phyloP scores from a whole-genome alignment of 2,329 filamentous ascomycete genomes.

The Hymenoscyphus albidus region DNA sequence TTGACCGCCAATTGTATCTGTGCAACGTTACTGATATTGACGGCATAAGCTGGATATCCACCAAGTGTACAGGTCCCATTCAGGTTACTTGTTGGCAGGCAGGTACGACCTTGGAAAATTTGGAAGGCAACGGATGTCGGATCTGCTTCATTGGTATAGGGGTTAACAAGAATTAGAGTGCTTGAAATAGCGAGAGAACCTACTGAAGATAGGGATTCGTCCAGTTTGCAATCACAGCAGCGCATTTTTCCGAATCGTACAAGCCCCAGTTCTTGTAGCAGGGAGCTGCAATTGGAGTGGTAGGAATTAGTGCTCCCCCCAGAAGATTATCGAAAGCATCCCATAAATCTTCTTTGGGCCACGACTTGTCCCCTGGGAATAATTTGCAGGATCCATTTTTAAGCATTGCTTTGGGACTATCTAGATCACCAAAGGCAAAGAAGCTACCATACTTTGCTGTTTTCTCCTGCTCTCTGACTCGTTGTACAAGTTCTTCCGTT shows the following conservation, averaged over 20 bases:
- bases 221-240: constrained; percentile 31
- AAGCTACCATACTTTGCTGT: not conserved
- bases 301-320: constrained; percentile 41
- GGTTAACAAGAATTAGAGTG: not conserved
- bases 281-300: constrained; percentile 42
- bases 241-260: constrained; percentile 36
- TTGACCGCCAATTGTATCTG: constrained; percentile 45
- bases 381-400: constrained; percentile 21
- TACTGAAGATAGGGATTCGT: not conserved
- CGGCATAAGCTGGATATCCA: constrained; percentile 32
- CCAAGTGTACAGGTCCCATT: constrained; percentile 14
- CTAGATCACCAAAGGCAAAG: not conserved
- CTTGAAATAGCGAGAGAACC: not conserved
- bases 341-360: constrained; percentile 48
- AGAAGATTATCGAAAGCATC: constrained; percentile 43
- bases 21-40: constrained; percentile 38
- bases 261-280: constrained; percentile 38
- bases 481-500: not conserved
- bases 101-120: constrained; percentile 43
- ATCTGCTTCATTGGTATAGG: constrained; percentile 33
- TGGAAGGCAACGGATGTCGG: constrained; percentile 45
- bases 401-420: not conserved
- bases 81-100: constrained; percentile 27
- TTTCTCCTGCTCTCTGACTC: not conserved
- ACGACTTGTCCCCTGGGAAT: constrained; percentile 33